Percentiles rank a stretch among this genome's conserved stretches.
Conservation (phyloP, 306 rosid species). For the Malus sieversii region DNA sequence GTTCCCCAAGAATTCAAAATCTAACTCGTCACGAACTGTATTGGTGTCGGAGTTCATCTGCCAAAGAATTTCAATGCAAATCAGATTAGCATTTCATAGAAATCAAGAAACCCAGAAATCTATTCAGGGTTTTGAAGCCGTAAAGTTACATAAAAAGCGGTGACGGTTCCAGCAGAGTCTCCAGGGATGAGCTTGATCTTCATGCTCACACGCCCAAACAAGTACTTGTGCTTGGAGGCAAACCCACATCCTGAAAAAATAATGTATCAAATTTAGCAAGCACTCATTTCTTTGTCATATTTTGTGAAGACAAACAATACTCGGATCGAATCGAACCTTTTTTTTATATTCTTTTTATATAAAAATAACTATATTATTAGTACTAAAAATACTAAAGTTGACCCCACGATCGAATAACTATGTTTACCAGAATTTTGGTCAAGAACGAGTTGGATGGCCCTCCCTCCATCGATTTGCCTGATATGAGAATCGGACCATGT, state of each 20-base stretch:
- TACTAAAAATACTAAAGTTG: not conserved
- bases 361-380: not conserved
- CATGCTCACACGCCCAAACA: slow-evolving; percentile 94
- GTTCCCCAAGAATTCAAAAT: slow-evolving; percentile 94
- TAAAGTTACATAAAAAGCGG: slow-evolving; percentile 75
- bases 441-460: slow-evolving; percentile 65
- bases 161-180: slow-evolving; percentile 94
- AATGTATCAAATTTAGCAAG: not conserved
- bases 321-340: not conserved
- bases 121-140: not conserved
- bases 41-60: slow-evolving; percentile 26
- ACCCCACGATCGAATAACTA: not conserved
- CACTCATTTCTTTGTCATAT: not conserved
- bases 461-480: slow-evolving; percentile 72
- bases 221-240: slow-evolving; percentile 58
- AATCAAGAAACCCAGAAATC: not conserved
- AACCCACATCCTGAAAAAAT: slow-evolving; percentile 74
- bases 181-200: slow-evolving; percentile 88
- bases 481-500: slow-evolving; percentile 75
- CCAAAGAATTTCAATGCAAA: not conserved
- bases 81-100: not conserved
- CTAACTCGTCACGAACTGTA: slow-evolving; percentile 68
- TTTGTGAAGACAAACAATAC: not conserved
- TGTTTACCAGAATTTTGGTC: slow-evolving; percentile 81
- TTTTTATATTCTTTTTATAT: not conserved